Evolutionary conservation across 73 alveolate species (phyloP).

Genomic region (Urostyla sp.): DNA sequence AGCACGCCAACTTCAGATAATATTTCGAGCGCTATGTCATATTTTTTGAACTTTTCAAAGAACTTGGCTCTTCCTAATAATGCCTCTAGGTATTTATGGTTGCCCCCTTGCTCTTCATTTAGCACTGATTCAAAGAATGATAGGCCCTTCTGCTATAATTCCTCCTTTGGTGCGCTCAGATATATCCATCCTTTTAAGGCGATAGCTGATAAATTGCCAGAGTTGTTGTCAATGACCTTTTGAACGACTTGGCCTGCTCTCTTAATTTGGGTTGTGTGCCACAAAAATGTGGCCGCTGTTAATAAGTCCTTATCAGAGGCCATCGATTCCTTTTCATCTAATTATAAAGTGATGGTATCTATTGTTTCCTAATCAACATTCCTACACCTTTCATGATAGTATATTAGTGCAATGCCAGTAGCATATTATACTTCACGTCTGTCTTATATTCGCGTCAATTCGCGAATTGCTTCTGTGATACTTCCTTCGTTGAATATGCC

Average conservation of each 20-base stretch:
- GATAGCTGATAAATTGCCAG: constrained; percentile 57
- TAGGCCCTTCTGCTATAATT: constrained; percentile 42
- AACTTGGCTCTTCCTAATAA: constrained; percentile 82
- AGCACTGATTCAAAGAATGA: constrained; percentile 72
- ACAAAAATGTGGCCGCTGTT: constrained; percentile 80
- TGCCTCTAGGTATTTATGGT: constrained; percentile 79
- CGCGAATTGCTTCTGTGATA: constrained; percentile 97
- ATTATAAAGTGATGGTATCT: constrained; percentile 70
- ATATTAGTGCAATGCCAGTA: constrained; percentile 84
- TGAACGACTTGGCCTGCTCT: constrained; percentile 68
- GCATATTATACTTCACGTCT: constrained; percentile 94
- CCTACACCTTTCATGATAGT: constrained; percentile 88
- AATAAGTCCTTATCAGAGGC: constrained; percentile 84
- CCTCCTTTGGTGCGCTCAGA: constrained; percentile 78
- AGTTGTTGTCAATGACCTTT: constrained; percentile 64
- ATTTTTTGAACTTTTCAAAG: constrained; percentile 80
- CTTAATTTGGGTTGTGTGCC: constrained; percentile 65
- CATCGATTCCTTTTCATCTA: constrained; percentile 71
- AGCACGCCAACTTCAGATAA: constrained; percentile 80
- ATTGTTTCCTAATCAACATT: constrained; percentile 92
- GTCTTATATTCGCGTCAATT: constrained; percentile 84
- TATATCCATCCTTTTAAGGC: constrained; percentile 74
- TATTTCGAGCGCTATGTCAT: constrained; percentile 77
- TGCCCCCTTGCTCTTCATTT: constrained; percentile 78
- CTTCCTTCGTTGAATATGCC: constrained; percentile 95